A percentile compares a stretch with the other conserved stretches of the same genome.
Evolutionary conservation across 345 rosid genomes (phyloP).

Genomic region (Citrus hindsii): DNA sequence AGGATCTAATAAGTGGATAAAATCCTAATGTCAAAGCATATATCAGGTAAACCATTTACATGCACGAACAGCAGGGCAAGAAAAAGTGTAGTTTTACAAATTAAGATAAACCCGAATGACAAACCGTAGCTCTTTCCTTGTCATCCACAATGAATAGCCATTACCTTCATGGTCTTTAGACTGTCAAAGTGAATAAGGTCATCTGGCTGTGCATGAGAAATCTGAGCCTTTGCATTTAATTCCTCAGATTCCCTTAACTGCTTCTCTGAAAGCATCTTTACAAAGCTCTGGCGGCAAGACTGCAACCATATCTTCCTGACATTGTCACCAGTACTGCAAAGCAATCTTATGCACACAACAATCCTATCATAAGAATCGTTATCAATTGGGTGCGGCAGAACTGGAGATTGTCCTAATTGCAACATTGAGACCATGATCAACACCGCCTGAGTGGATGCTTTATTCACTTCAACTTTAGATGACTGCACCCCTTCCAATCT

Average conservation of each 20-base stretch:
- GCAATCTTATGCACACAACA: slow-evolving; percentile 68
- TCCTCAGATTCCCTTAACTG: slow-evolving; percentile 83
- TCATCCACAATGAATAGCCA: neutral
- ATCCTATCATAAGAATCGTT: slow-evolving; percentile 87
- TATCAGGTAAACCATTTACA: neutral
- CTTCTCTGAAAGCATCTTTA: slow-evolving; percentile 91
- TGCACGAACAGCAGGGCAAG: neutral
- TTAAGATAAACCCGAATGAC: neutral
- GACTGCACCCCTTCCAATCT: slow-evolving; percentile 93
- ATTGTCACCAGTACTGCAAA: slow-evolving; percentile 79
- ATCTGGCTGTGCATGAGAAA: slow-evolving; percentile 93
- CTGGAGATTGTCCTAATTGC: slow-evolving; percentile 90
- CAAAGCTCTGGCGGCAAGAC: slow-evolving; percentile 86
- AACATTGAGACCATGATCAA: slow-evolving; percentile 89
- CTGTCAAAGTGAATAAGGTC: slow-evolving; percentile 94
- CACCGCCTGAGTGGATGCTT: slow-evolving; percentile 56
- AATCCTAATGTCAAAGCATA: neutral
- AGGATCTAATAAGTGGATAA: neutral
- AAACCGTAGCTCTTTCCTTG: neutral
- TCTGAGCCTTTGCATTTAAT: slow-evolving; percentile 84
- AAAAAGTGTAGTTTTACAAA: neutral
- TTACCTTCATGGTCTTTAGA: slow-evolving; percentile 94
- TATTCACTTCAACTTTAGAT: slow-evolving; percentile 71
- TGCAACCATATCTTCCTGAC: slow-evolving; percentile 83
- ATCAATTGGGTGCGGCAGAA: slow-evolving; percentile 88